Percentiles rank a stretch among this genome's conserved stretches.
Evolutionary conservation across 768 basidiomycete species (phyloP).

Genomic region (Serendipita indica): DNA sequence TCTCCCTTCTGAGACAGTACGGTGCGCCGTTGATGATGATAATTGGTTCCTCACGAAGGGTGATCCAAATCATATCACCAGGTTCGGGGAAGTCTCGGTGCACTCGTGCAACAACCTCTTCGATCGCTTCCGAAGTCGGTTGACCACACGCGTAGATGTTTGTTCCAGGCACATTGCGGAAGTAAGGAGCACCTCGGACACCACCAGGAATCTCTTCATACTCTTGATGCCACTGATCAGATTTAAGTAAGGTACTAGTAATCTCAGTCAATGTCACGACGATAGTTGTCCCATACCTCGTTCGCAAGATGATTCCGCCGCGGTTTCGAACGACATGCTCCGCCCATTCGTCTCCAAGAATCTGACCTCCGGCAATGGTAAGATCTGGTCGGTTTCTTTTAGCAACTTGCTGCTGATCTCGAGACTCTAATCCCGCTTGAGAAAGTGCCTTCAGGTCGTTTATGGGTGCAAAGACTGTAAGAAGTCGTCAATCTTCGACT

Average conservation of each 20-base stretch:
- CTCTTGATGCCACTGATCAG: constrained; percentile 78
- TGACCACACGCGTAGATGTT: constrained; percentile 88
- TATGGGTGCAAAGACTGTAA: constrained; percentile 85
- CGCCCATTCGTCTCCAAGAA: constrained; percentile 90
- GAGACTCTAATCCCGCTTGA: constrained; percentile 43
- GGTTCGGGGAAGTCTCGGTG: constrained; percentile 44
- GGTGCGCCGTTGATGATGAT: constrained; percentile 87
- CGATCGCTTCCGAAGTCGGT: constrained; percentile 76
- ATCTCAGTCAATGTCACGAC: constrained; percentile 1
- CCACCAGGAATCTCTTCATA: constrained; percentile 35
- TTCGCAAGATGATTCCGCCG: constrained; percentile 83
- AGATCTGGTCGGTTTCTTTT: constrained; percentile 43
- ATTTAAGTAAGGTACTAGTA: constrained; percentile 69
- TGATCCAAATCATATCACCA: constrained; percentile 71
- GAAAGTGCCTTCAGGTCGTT: constrained; percentile 76
- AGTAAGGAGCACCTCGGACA: constrained; percentile 89
- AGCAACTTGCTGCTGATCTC: constrained; percentile 44
- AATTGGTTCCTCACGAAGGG: constrained; percentile 82
- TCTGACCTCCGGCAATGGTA: constrained; percentile 63
- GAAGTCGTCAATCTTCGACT: constrained; percentile 27
- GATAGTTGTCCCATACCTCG: constrained; percentile 39
- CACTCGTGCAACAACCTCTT: constrained; percentile 56
- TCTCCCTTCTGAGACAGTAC: constrained; percentile 72
- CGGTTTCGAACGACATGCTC: constrained; percentile 90
- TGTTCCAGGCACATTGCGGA: constrained; percentile 66